Conservation (phyloP, 2,329 filamentous ascomycete genomes). For the Trichophyton benhamiae region DNA sequence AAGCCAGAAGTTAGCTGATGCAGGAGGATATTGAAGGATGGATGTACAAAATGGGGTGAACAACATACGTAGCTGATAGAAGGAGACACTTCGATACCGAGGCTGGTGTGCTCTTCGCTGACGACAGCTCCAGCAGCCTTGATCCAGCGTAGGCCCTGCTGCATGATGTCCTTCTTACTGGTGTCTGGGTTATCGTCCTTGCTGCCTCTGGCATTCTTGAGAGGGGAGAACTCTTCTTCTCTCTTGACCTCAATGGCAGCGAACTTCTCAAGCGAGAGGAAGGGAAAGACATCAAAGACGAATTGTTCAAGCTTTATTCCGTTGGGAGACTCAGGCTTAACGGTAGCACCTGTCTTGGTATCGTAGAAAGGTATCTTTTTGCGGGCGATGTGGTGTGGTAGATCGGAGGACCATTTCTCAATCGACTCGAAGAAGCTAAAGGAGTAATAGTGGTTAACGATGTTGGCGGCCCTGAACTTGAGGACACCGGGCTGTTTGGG, state of each 20-base stretch:
- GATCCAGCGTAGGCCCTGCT: conserved; percentile 77
- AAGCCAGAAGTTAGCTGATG: conserved; percentile 6
- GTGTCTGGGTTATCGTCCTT: conserved; percentile 91
- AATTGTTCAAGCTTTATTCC: conserved; percentile 99
- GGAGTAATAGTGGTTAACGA: conserved; percentile 99
- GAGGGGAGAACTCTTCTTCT: conserved; percentile 93
- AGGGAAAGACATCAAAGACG: conserved; percentile 95
- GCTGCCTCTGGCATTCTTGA: conserved; percentile 81
- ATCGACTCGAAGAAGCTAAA: conserved; percentile 85
- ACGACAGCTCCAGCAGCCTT: conserved; percentile 66
- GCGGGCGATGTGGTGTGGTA: conserved; percentile 89
- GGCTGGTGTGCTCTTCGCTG: conserved; percentile 46
- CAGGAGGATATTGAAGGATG: background rate
- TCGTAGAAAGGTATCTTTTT: conserved; percentile 96
- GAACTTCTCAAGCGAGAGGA: conserved; percentile 75
- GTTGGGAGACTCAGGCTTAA: conserved; percentile 91
- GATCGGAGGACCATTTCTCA: conserved; percentile 68
- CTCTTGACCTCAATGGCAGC: conserved; percentile 91
- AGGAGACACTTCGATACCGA: conserved; percentile 81
- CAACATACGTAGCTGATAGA: conserved; percentile 85
- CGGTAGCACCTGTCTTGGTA: conserved; percentile 58
- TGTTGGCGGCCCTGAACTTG: conserved; percentile 96
- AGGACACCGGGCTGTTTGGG: conserved; percentile 66
- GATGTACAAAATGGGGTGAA: conserved; percentile 9
- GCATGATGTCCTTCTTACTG: conserved; percentile 79